Conservation (phyloP, 306 rosid species). For the Macrotyloma uniflorum region DNA sequence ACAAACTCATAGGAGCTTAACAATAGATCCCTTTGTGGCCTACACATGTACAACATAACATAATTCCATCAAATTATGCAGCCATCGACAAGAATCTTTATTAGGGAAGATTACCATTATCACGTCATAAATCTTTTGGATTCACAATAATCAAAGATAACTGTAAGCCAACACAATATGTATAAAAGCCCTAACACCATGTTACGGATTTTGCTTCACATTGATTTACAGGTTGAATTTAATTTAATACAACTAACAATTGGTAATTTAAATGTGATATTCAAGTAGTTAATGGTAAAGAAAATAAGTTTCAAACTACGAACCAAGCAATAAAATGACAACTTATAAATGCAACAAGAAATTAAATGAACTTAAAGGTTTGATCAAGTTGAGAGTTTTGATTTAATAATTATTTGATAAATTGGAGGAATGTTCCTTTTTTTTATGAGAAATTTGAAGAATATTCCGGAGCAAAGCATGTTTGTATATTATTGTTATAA, state of each 20-base stretch:
- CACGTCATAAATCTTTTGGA: neutral
- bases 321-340: no score
- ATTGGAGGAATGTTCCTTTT: constrained; percentile 23
- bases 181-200: neutral
- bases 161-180: no score
- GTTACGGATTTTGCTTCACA: neutral
- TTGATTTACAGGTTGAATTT: neutral
- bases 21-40: no score
- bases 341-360: neutral
- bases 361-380: neutral
- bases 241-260: neutral
- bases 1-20: no score
- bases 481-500: constrained; percentile 24
- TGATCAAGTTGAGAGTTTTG: neutral
- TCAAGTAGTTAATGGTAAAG: neutral
- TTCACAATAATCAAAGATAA: neutral
- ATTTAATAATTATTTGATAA: neutral
- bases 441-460: neutral
- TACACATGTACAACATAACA: no score
- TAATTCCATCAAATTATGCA: neutral
- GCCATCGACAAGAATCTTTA: neutral
- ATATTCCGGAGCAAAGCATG: constrained; percentile 13
- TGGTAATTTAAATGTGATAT: neutral
- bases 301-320: neutral
- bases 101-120: neutral